A percentile compares a stretch with the other conserved stretches of the same genome.
These are phyloP conservation scores for Ustilago lituana DNA, from an alignment of 1,284 basidiomycete genomes.

Conservation along the genomic window DNA sequence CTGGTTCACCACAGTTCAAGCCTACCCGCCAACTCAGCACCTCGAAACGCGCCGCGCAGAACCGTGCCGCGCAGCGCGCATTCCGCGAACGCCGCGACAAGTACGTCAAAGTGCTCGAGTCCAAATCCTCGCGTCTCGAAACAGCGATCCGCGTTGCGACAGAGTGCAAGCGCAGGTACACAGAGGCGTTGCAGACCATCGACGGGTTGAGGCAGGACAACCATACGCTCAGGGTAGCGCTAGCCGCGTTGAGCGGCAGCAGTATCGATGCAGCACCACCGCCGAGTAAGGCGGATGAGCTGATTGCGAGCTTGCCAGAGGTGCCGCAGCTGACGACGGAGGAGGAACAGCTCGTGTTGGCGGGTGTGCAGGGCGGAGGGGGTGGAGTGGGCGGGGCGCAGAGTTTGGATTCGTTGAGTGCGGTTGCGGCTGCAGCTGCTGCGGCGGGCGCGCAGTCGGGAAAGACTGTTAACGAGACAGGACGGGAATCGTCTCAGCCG, in stretches of 20 bases:
- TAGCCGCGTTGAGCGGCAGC: conserved; percentile 55
- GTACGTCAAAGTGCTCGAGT: conserved; percentile 59
- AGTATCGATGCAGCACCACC: conserved; percentile 30
- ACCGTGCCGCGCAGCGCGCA: conserved; percentile 61
- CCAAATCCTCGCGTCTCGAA: conserved; percentile 52
- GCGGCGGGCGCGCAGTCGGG: conserved; percentile 38
- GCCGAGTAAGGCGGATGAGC: conserved; percentile 39
- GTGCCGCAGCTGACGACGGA: conserved; percentile 33
- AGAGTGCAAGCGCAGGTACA: conserved; percentile 50
- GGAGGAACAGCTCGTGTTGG: conserved; percentile 28
- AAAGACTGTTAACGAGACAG: no score
- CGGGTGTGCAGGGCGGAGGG: conserved; percentile 1
- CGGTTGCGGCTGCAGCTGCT: conserved; percentile 55
- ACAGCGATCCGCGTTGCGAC: conserved; percentile 48
- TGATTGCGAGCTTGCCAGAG: conserved; percentile 16
- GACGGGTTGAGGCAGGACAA: conserved; percentile 58
- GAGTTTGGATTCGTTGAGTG: conserved; percentile 53
- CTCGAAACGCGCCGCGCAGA: conserved; percentile 60
- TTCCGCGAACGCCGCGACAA: conserved; percentile 60
- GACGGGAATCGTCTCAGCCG: no score
- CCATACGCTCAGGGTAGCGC: conserved; percentile 53
- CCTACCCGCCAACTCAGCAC: conserved; percentile 49
- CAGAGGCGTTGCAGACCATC: conserved; percentile 54
- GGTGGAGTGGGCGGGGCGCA: conserved; percentile 15
- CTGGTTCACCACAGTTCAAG: conserved; percentile 9